Evolutionary conservation across 1,284 basidiomycete genomes (phyloP).

Genomic region (Agaricales sp.): DNA sequence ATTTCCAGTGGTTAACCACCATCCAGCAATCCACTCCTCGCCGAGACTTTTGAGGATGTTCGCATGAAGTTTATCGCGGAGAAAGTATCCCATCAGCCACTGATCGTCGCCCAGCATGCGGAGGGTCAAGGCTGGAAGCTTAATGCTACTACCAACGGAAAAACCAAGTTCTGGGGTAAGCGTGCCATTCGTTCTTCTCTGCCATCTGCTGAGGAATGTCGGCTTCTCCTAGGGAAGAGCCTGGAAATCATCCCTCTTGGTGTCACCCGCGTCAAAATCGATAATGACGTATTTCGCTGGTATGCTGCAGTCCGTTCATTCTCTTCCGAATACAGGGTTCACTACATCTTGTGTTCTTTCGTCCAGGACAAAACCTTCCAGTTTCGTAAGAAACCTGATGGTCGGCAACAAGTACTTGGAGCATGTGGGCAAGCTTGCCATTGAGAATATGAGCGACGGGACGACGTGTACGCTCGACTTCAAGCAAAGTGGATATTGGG

Average conservation of each 20-base stretch:
- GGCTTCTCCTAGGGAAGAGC: slow-evolving; percentile 53
- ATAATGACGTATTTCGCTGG: slow-evolving; percentile 60
- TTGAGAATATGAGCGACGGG: slow-evolving; percentile 50
- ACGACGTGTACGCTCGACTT: slow-evolving; percentile 65
- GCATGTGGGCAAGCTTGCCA: slow-evolving; percentile 65
- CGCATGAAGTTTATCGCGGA: slow-evolving; percentile 79
- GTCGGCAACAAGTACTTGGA: slow-evolving; percentile 87
- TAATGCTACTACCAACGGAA: slow-evolving; percentile 62
- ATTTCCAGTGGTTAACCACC: no score
- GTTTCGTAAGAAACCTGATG: slow-evolving; percentile 84
- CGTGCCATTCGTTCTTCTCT: slow-evolving; percentile 13
- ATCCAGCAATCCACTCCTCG: slow-evolving; percentile 75
- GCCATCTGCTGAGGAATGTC: not conserved
- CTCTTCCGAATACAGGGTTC: not conserved
- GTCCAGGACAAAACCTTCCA: slow-evolving; percentile 72
- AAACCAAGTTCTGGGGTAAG: slow-evolving; percentile 85
- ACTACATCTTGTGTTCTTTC: slow-evolving; percentile 3
- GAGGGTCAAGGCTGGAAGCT: slow-evolving; percentile 72
- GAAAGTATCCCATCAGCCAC: slow-evolving; percentile 82
- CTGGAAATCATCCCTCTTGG: slow-evolving; percentile 77
- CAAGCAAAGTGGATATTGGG: slow-evolving; percentile 80
- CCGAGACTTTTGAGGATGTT: slow-evolving; percentile 80
- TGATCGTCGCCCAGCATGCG: slow-evolving; percentile 77
- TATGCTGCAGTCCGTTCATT: slow-evolving; percentile 23
- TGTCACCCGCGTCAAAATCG: slow-evolving; percentile 53